Base-by-base conservation (phyloP, 176 grass and related monocot genomes). In the Canna indica region DNA sequence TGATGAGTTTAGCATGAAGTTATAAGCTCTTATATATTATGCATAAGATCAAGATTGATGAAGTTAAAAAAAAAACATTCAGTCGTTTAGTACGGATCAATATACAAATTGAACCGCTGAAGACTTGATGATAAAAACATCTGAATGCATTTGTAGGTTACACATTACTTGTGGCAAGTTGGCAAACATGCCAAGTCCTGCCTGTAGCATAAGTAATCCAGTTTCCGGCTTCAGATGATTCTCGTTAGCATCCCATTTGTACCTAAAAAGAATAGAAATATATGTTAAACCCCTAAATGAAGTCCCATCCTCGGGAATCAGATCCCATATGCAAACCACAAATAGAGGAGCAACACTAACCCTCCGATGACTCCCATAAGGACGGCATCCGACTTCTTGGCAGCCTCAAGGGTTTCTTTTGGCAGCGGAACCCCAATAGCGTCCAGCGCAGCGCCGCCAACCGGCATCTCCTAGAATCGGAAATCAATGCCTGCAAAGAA, bases 191-290 rank as follows among this genome's bases (percentile, higher is more conserved):
- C 79, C 81, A 1, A 96, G 88, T 18, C 79, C 93, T 0, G 88
- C 79, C 22, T 86, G 83, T 26, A 96, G 74, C 50, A 85, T 84
- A 58, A 96, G 88, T 75, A 96, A 75, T 32, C 88, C 93, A 0
- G 93, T 96, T 81, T 90, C 88, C 0, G 93, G 93, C 71, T 92
- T 92, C 67, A 96, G 83, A 69, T 96, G 83, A 83, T 96, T 92
- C 86, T 96, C 88, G 29, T 91, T 89, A 30, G 82, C 91, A 82
- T 96, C 93, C 93, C 93, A 96, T 48, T 92, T 91, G 22, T 96
- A 96, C 62, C 93, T 96, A 44, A 31, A 17, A 5, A 5, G 14
- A 33, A n/a, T n/a, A 13, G 15, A 31, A 63, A 24, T n/a, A 56
- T 2, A 1, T 10, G 17, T 32, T 74, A 64, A 1, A 1, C 35